A percentile compares a stretch with the other conserved stretches of the same genome.
Evolutionary conservation across 2,329 filamentous ascomycete genomes (phyloP).

Genomic region (Thelonectria rubi): DNA sequence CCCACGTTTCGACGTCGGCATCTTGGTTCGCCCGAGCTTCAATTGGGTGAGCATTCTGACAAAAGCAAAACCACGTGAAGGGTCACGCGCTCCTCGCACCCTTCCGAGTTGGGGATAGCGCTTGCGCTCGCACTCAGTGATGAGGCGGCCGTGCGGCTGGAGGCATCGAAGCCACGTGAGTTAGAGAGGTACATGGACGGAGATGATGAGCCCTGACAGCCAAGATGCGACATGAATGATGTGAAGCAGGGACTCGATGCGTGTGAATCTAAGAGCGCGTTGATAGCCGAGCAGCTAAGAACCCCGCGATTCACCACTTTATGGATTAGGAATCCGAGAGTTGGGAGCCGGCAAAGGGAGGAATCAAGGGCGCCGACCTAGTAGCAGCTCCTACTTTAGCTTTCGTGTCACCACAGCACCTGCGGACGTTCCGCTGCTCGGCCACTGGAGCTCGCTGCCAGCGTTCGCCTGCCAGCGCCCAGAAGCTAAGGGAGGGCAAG

Average conservation of each 20-base stretch:
- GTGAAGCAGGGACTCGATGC: conserved; percentile 13
- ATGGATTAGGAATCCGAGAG: conserved; percentile 18
- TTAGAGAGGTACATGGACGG: conserved; percentile 1
- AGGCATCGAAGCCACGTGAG: not conserved
- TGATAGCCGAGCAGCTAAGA: conserved; percentile 5
- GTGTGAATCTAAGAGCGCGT: not conserved
- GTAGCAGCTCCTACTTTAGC: not conserved
- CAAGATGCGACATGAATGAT: conserved; percentile 7
- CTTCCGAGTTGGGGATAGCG: conserved; percentile 15
- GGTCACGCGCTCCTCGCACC: conserved; percentile 13
- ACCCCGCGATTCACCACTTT: conserved; percentile 5
- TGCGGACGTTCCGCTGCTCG: conserved; percentile 2
- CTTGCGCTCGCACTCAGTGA: conserved; percentile 7
- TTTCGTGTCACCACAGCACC: conserved; percentile 5
- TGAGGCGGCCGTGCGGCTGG: conserved; percentile 15
- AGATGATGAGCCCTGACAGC: not conserved
- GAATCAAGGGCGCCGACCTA: conserved; percentile 7
- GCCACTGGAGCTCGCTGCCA: not conserved
- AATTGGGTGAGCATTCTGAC: not conserved
- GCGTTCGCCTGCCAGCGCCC: conserved; percentile 6
- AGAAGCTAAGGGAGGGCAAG: conserved; percentile 8
- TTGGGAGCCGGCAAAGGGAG: conserved; percentile 3
- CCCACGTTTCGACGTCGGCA: too few relatives aligned
- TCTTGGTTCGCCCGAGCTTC: not conserved
- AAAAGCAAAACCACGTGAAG: conserved; percentile 23